Conservation (phyloP, 495 filamentous ascomycete genomes). For the Massariosphaeria phaeospora region DNA sequence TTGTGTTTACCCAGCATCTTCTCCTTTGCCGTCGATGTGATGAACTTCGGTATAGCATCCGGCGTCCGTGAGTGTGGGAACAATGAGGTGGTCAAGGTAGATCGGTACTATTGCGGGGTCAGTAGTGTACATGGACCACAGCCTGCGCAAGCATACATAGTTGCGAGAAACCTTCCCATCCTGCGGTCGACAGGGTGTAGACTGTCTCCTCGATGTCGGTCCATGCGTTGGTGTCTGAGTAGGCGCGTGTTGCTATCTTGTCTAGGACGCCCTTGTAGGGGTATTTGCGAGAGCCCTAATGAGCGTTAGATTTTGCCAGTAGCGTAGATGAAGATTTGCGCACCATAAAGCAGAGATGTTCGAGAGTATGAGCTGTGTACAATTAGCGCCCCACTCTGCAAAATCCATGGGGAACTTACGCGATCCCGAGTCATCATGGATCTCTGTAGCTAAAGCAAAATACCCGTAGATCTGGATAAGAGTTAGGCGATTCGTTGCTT, state of each 20-base stretch:
- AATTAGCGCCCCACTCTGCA: background rate
- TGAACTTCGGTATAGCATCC: constrained; percentile 94
- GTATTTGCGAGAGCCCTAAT: constrained; percentile 79
- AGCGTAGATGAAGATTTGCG: background rate
- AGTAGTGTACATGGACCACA: background rate
- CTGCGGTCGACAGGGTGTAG: constrained; percentile 89
- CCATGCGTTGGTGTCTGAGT: constrained; percentile 94
- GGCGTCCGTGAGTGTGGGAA: constrained; percentile 86
- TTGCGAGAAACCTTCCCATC: constrained; percentile 93
- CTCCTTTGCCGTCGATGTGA: constrained; percentile 85
- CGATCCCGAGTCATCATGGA: constrained; percentile 91
- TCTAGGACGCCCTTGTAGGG: constrained; percentile 91
- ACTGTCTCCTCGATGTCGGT: constrained; percentile 94
- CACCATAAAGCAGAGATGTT: constrained; percentile 92
- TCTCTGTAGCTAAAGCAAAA: constrained; percentile 94
- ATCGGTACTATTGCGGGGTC: constrained; percentile 58
- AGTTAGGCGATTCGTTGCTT: background rate
- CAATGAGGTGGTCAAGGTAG: constrained; percentile 90
- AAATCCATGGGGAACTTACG: constrained; percentile 38
- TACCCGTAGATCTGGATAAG: constrained; percentile 65
- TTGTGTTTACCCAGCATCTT: constrained; percentile 64
- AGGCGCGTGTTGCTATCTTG: constrained; percentile 85
- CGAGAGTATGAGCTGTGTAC: constrained; percentile 71
- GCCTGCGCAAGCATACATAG: constrained; percentile 44
- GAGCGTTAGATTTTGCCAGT: background rate